Evolutionary conservation across 2,329 filamentous ascomycete species (phyloP), one percentile per base, ranked within the genome.

Genomic region (Aspergillus tanneri): DNA sequence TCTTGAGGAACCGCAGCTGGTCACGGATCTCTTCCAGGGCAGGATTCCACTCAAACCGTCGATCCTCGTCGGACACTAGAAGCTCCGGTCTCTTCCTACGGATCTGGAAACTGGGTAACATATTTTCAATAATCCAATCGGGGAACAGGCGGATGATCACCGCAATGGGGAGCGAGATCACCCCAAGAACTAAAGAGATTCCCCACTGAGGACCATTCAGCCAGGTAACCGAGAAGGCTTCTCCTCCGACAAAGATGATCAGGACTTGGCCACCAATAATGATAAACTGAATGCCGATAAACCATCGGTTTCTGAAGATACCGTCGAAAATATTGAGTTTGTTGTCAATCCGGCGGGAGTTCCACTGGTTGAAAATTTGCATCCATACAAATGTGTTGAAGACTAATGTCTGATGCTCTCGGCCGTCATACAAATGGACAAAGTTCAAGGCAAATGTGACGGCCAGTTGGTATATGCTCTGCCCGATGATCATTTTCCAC

Each of bases 201-300:
- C 75, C 85, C 86, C 86, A 89, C 53, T 88, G 82, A 5, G 77
- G 68, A 18, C 81, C 83, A n/a, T 79, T 78, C 46, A 88, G 74
- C 1, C 75, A 76, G 6, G 69, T 70, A 1, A 85, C 83, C 9
- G 82, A 79, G 62, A 90, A 88, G 0, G 85, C 85, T 22, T 76
- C 71, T 5, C 85, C 84, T 54, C 86, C 86, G 49, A 87, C 77
- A 58, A 86, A 86, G 49, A 89, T 76, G 60, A 89, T 89, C 66
- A 87, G 65, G n/a, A 85, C 76, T 61, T 89, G 86, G 7, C 85
- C 86, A 10, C 77, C 83, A 35, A 87, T 72, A 59, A 87, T 89
- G 59, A 87, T 76, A 19, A 77, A 62, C 59, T 86, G 80, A 30
- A 88, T 87, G 3, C 73, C 76, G 25, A 87, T 76, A 55, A 75